Percentiles rank a stretch among this genome's conserved stretches.
Conservation (phyloP, 345 rosid genomes). For the Citrus maxima region DNA sequence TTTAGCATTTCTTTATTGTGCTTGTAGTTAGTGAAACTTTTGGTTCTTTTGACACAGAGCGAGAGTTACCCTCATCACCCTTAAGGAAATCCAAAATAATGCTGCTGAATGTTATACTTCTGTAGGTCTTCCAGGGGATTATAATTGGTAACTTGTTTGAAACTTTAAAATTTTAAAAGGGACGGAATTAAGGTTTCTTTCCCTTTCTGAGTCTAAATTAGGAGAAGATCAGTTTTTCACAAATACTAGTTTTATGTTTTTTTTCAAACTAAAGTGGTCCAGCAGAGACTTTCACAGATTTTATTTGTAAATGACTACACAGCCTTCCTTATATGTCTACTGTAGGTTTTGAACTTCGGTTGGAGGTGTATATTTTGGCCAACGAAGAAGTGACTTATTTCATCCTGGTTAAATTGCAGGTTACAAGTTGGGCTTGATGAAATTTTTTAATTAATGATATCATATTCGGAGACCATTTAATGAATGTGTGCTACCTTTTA, state of each 20-base stretch:
- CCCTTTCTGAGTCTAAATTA: neutral
- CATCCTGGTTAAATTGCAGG: neutral
- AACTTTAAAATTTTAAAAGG: neutral
- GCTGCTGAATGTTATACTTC: neutral
- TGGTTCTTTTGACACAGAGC: neutral
- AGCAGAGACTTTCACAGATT: neutral
- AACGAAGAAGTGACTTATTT: neutral
- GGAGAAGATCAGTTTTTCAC: neutral
- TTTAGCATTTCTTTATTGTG: neutral
- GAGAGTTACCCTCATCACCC: neutral
- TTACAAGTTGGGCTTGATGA: neutral
- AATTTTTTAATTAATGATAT: neutral
- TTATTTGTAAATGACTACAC: neutral
- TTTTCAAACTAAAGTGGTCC: neutral
- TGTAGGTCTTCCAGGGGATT: neutral
- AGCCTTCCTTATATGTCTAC: neutral
- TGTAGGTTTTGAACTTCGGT: neutral
- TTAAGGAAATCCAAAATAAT: neutral
- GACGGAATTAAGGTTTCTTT: neutral
- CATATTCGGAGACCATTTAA: neutral
- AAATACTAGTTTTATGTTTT: neutral
- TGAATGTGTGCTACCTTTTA: neutral
- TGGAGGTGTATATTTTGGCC: neutral
- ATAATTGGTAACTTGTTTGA: neutral
- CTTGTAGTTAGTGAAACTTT: neutral